Evolutionary conservation across 352 stramenopile species (phyloP), one percentile per base, ranked within the genome.

Genomic region (Globisporangium splendens): DNA sequence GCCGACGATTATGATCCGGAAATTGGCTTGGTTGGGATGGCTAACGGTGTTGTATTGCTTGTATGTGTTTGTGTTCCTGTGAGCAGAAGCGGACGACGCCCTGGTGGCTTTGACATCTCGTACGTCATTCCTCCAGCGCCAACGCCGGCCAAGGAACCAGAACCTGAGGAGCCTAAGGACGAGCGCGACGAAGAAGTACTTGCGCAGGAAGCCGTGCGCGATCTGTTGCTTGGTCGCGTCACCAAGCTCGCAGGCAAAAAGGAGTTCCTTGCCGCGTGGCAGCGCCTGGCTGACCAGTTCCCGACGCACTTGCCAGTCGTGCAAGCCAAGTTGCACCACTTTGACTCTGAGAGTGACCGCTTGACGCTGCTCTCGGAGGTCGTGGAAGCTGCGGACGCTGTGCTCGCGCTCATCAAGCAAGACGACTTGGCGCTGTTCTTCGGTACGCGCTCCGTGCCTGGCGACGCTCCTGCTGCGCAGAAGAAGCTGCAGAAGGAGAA

Each of bases 401-500:
- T 91, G 56, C 64, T 95, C 0, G 56, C 49, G 8, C 61, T 77
- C 31, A 90, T 93, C 54, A 70, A 86, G 22, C 64, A 88, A 48
- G 67, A 89, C 42, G 79, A 82, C 13, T 60, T 95, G 50, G 85
- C 85, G 20, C 59, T 77, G 20, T 91, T 85, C 71, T 95, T 90
- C 54, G 85, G 85, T 15, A 88, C 79, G 38, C 79, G 84, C 14
- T 63, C 61, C 7, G 77, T 88, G 22, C 63, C 78, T 33, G 72
- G 71, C 15, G 79, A 89, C 44, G 56, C 75, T 38, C 68, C 69
- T 50, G 67, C 78, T 28, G 63, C 49, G 14, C 67, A 86, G 55
- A 89, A 89, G 63, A 88, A 91, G 64, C 46, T 84, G 41, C 75
- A 83, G 47, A 89, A 95, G 70, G 74, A 88, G 43, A 89, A 89